Evolutionary conservation across 2,329 filamentous ascomycete species (phyloP).

Genomic region (Fusarium sp.): DNA sequence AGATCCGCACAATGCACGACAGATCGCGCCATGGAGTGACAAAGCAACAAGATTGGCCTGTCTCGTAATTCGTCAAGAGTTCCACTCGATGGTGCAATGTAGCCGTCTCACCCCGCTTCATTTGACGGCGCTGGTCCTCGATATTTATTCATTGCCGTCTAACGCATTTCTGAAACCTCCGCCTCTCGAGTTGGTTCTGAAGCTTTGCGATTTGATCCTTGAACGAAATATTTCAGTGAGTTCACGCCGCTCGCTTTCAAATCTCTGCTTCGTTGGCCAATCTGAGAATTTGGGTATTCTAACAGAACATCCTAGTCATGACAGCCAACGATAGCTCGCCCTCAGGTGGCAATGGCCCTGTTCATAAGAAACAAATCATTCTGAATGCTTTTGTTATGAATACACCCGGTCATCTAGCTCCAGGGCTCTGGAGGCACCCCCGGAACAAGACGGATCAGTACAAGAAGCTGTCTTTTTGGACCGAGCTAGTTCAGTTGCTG

Average conservation of each 20-base stretch:
- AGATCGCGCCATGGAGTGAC: background rate
- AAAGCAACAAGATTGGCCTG: background rate
- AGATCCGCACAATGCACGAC: background rate
- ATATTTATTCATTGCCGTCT: background rate
- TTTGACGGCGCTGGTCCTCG: accelerated
- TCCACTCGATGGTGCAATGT: background rate
- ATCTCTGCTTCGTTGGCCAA: no score
- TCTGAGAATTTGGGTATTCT: background rate
- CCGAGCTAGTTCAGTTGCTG: slow-evolving; percentile 59
- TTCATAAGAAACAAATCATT: background rate
- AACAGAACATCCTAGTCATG: background rate
- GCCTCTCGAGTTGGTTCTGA: no score
- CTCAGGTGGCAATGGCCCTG: accelerated
- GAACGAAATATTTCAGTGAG: no score
- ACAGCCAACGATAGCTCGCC: background rate
- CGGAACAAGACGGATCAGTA: slow-evolving; percentile 34
- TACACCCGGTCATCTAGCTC: slow-evolving; percentile 26
- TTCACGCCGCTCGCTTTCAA: no score
- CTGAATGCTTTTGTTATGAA: slow-evolving; percentile 18
- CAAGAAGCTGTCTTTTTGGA: slow-evolving; percentile 55
- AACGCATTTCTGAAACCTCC: no score
- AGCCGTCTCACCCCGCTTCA: background rate
- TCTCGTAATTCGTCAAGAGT: background rate
- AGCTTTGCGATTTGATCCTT: no score
- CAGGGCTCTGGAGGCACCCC: slow-evolving; percentile 37